Percentiles rank a stretch among this genome's conserved stretches.
These are phyloP conservation scores for Fusarium coicis DNA, from an alignment of 2,329 filamentous ascomycete genomes.

Conservation along the genomic window DNA sequence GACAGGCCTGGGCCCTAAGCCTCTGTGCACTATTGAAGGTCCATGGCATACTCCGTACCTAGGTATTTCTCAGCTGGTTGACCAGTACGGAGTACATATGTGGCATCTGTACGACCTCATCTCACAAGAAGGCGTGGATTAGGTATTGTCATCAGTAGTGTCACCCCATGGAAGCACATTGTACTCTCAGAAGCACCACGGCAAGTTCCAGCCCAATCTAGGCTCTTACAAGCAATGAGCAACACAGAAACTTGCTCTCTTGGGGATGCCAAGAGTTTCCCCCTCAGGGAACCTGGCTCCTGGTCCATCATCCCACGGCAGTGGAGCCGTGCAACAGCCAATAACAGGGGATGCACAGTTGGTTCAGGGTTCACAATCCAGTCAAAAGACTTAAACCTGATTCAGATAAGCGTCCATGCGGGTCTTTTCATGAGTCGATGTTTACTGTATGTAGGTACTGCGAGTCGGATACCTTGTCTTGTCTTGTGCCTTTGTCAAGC, in stretches of 20 bases:
- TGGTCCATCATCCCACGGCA: slow-evolving; percentile 31
- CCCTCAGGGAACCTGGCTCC: slow-evolving; percentile 16
- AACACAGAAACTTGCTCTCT: background rate
- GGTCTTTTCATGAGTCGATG: background rate
- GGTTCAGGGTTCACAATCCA: slow-evolving; percentile 10
- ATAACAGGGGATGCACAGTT: slow-evolving; percentile 19
- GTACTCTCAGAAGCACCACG: background rate
- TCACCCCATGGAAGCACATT: slow-evolving; percentile 27
- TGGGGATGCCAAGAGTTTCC: background rate
- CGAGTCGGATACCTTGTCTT: background rate
- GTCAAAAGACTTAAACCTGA: slow-evolving; percentile 5
- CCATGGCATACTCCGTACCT: background rate
- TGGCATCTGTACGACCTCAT: slow-evolving; percentile 5
- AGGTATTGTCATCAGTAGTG: background rate
- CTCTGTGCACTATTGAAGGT: slow-evolving; percentile 16
- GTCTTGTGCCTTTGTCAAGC: background rate
- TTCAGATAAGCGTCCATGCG: slow-evolving; percentile 4
- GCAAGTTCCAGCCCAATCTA: slow-evolving; percentile 20
- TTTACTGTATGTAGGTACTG: background rate
- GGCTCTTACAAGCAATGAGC: background rate
- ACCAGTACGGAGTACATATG: background rate
- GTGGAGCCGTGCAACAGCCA: slow-evolving; percentile 24
- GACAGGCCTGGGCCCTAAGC: slow-evolving; percentile 10
- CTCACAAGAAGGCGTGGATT: background rate
- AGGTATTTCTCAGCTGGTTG: background rate